phyloP scores from a whole-genome alignment of 2,329 filamentous ascomycete genomes.

The Alternaria solani region DNA sequence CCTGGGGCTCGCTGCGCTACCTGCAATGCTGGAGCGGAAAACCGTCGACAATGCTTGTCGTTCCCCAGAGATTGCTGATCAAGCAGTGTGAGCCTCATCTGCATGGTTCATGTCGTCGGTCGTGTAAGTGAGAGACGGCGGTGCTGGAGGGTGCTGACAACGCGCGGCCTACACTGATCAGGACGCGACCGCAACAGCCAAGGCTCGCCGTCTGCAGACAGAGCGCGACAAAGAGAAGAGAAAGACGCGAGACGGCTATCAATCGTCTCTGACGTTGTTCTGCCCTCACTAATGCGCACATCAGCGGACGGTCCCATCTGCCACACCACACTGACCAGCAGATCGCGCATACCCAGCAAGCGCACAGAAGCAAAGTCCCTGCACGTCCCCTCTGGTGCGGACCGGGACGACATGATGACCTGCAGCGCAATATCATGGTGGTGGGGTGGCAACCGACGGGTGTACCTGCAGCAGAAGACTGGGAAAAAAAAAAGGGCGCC shows the following conservation, averaged over 20 bases:
- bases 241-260: not conserved
- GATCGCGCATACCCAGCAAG: slow-evolving; percentile 5
- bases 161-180: slow-evolving; percentile 7
- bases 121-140: not conserved
- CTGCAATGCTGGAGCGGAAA: slow-evolving; percentile 28
- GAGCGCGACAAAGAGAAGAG: not conserved
- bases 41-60: slow-evolving; percentile 33
- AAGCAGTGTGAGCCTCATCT: slow-evolving; percentile 18
- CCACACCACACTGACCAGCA: not conserved
- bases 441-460: slow-evolving; percentile 30
- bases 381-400: not conserved
- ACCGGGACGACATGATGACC: slow-evolving; percentile 13
- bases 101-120: slow-evolving; percentile 3
- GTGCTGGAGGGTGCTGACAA: slow-evolving; percentile 16
- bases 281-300: not conserved
- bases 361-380: slow-evolving; percentile 1
- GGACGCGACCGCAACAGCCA: not conserved
- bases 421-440: slow-evolving; percentile 19
- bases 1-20: slow-evolving; percentile 18
- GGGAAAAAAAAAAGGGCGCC: slow-evolving; percentile 31
- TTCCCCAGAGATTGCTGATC: slow-evolving; percentile 38
- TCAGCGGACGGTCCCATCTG: not conserved
- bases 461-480: slow-evolving; percentile 45
- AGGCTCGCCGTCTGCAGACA: not conserved
- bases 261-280: not conserved